These are phyloP conservation scores for Zasmidium citrigriseum DNA, from an alignment of 2,329 filamentous ascomycete species.

Conservation along the genomic window DNA sequence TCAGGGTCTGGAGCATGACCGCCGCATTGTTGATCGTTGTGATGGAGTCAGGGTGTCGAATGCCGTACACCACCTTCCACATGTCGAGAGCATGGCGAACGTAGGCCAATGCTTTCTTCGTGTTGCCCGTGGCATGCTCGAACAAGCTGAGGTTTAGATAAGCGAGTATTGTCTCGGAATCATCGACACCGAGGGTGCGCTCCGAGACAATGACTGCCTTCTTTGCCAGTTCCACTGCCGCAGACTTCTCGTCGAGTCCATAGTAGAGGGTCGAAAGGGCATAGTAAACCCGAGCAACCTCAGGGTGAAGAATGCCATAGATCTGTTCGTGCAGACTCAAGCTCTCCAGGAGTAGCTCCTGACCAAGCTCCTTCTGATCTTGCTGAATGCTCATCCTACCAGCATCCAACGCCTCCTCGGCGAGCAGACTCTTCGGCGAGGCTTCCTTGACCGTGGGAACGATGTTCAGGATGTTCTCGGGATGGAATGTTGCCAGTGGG, in stretches of 20 bases:
- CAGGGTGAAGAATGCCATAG: slow-evolving; percentile 94
- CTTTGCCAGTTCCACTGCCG: slow-evolving; percentile 89
- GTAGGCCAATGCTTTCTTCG: slow-evolving; percentile 81
- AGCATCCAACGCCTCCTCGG: slow-evolving; percentile 93
- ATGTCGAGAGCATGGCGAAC: slow-evolving; percentile 90
- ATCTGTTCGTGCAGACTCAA: slow-evolving; percentile 97
- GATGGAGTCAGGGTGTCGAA: slow-evolving; percentile 93
- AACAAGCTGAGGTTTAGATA: slow-evolving; percentile 96
- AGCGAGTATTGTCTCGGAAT: slow-evolving; percentile 87
- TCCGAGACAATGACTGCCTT: slow-evolving; percentile 97
- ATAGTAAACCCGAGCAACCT: slow-evolving; percentile 94
- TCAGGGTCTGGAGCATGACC: slow-evolving; percentile 95
- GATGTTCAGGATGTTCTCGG: slow-evolving; percentile 87
- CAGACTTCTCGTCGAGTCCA: slow-evolving; percentile 95
- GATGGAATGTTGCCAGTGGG: slow-evolving; percentile 65
- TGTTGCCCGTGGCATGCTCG: slow-evolving; percentile 89
- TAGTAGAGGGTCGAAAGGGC: slow-evolving; percentile 95
- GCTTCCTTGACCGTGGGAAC: slow-evolving; percentile 97
- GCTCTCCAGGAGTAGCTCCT: slow-evolving; percentile 94
- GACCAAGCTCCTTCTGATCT: slow-evolving; percentile 90
- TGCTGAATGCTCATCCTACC: slow-evolving; percentile 95
- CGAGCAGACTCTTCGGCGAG: slow-evolving; percentile 82
- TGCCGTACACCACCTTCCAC: slow-evolving; percentile 96
- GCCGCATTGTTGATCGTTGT: slow-evolving; percentile 98
- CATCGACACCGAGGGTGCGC: slow-evolving; percentile 89